Evolutionary conservation across 1,284 basidiomycete species (phyloP).

Genomic region (Apiotrichum domesticum): DNA sequence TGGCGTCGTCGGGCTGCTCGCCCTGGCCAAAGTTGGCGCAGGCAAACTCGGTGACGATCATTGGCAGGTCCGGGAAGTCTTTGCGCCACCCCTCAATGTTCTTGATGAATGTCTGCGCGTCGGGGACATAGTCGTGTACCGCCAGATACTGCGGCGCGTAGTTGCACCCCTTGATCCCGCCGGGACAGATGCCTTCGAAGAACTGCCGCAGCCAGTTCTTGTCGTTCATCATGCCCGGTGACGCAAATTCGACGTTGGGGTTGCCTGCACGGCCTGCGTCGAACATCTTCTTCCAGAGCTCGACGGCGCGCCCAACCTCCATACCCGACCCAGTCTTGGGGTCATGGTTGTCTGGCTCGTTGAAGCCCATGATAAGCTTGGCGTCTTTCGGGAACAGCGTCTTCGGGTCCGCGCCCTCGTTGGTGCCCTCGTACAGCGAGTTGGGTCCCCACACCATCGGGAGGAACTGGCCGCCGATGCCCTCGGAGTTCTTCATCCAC

Average conservation of each 20-base stretch:
- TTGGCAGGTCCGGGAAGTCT: slow-evolving; percentile 21
- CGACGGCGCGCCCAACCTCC: not conserved
- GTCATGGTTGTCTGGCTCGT: slow-evolving; percentile 1
- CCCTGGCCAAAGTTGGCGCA: not conserved
- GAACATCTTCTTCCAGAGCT: not conserved
- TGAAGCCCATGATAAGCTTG: not conserved
- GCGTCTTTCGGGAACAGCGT: not conserved
- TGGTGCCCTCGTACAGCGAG: too few species aligned
- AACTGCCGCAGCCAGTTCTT: slow-evolving; percentile 25
- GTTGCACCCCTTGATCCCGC: slow-evolving; percentile 18
- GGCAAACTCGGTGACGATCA: slow-evolving; percentile 14
- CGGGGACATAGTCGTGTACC: slow-evolving; percentile 35
- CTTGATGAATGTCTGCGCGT: slow-evolving; percentile 25
- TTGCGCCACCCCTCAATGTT: slow-evolving; percentile 16
- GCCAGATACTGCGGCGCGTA: slow-evolving; percentile 30
- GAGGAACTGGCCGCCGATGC: not conserved
- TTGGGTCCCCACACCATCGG: not conserved
- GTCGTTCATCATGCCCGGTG: slow-evolving; percentile 28
- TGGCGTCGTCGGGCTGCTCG: slow-evolving; percentile 20
- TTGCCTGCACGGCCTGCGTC: not conserved
- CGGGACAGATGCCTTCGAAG: not conserved
- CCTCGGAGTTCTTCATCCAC: not conserved
- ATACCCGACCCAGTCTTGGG: not conserved
- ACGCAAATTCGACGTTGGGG: slow-evolving; percentile 10
- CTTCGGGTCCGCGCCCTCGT: not conserved